Evolutionary conservation across 805 yeast genomes (phyloP).

Genomic region (Debaryomyces maramus): DNA sequence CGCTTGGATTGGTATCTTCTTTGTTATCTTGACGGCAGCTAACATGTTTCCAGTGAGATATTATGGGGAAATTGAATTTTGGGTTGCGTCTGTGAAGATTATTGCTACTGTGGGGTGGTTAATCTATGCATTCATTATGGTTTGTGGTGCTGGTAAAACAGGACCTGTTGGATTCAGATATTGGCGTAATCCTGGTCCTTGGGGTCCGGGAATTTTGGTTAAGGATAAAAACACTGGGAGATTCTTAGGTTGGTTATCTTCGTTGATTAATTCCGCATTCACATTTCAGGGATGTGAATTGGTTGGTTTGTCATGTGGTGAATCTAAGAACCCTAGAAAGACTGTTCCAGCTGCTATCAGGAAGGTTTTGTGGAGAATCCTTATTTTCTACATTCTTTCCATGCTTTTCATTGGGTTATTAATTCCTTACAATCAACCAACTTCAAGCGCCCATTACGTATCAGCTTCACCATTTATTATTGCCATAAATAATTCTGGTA

Average conservation of each 20-base stretch:
- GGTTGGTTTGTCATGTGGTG: constrained; percentile 12
- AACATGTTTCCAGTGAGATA: constrained; percentile 9
- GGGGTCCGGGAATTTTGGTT: constrained; percentile 1
- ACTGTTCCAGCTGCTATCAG: constrained; percentile 23
- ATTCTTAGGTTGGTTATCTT: constrained; percentile 34
- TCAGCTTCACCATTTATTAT: constrained; percentile 30
- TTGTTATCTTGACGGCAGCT: constrained; percentile 2
- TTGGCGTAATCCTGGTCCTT: constrained; percentile 9
- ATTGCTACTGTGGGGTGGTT: constrained; percentile 6
- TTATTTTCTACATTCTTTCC: constrained; percentile 21
- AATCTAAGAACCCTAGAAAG: constrained; percentile 23
- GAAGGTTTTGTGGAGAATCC: constrained; percentile 24
- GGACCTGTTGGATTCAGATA: constrained; percentile 10
- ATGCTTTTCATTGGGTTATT: constrained; percentile 18
- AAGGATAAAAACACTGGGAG: constrained; percentile 21
- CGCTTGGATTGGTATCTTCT: constrained; percentile 7
- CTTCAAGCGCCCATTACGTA: constrained; percentile 6
- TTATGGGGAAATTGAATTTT: constrained; percentile 12
- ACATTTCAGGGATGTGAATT: constrained; percentile 14
- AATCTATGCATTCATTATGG: constrained; percentile 6
- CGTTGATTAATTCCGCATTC: constrained; percentile 40
- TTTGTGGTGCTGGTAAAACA: constrained; percentile 6
- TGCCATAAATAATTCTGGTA: constrained; percentile 28
- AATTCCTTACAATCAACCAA: constrained; percentile 16
- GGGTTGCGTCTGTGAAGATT: constrained; percentile 6